These are phyloP conservation scores for Huntiella decipiens DNA, from an alignment of 2,329 filamentous ascomycete genomes.

Conservation along the genomic window DNA sequence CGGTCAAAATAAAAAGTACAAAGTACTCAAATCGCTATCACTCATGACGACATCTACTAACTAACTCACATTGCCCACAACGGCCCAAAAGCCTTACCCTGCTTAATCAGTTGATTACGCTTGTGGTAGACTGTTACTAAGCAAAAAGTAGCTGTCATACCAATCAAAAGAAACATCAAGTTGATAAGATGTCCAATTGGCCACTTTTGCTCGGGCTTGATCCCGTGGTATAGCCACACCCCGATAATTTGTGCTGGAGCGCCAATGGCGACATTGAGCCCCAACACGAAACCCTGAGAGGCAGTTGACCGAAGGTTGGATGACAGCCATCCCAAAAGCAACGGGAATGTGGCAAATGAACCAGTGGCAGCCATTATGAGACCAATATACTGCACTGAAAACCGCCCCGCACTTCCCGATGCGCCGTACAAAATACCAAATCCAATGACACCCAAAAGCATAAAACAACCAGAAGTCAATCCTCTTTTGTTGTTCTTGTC, in stretches of 20 bases:
- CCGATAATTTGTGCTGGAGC: conserved; percentile 54
- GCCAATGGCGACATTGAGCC: conserved; percentile 46
- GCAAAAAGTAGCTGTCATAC: conserved; percentile 19
- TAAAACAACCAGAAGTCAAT: conserved; percentile 24
- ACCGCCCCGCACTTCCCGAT: conserved; percentile 31
- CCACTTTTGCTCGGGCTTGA: conserved; percentile 36
- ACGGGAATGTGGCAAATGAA: conserved; percentile 49
- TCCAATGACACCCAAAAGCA: conserved; percentile 26
- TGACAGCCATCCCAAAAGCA: conserved; percentile 51
- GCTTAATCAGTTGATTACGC: neutral
- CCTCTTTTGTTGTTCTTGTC: conserved; percentile 40
- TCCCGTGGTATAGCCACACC: conserved; percentile 38
- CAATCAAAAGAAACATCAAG: conserved; percentile 35
- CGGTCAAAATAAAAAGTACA: no score
- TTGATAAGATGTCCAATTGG: conserved; percentile 43
- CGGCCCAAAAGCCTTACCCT: neutral
- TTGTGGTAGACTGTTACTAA: neutral
- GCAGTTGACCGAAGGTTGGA: conserved; percentile 48
- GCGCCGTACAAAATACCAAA: conserved; percentile 45
- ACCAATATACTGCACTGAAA: conserved; percentile 25
- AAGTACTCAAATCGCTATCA: no score
- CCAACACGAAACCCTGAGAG: conserved; percentile 48
- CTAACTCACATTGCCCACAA: neutral
- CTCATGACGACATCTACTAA: no score
- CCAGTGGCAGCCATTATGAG: conserved; percentile 49